Percentiles rank a stretch among this genome's conserved stretches.
These are phyloP conservation scores for Epichloe typhina DNA, from an alignment of 2,329 filamentous ascomycete species.

Conservation along the genomic window DNA sequence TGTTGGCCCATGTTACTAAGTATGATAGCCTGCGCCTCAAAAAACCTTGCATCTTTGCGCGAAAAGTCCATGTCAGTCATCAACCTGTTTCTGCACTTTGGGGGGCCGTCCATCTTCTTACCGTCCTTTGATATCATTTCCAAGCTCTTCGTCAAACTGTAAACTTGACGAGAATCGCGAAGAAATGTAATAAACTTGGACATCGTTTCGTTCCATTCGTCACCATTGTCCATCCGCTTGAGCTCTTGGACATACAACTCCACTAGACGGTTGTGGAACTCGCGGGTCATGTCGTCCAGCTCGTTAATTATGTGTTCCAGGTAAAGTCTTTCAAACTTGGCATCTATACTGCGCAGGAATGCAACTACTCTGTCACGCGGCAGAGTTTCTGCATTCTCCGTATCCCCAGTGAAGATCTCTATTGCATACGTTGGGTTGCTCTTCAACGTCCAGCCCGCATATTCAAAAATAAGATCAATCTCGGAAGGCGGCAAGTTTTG, in stretches of 20 bases:
- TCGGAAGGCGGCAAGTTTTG: constrained; percentile 76
- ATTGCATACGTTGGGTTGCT: constrained; percentile 64
- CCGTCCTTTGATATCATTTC: constrained; percentile 66
- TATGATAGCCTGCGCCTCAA: constrained; percentile 79
- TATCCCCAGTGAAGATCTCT: constrained; percentile 87
- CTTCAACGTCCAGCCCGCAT: constrained; percentile 75
- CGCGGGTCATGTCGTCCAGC: constrained; percentile 68
- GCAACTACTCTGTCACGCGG: constrained; percentile 62
- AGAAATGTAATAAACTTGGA: constrained; percentile 62
- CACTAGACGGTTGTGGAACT: constrained; percentile 76
- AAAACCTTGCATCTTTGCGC: constrained; percentile 70
- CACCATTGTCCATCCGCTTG: constrained; percentile 26
- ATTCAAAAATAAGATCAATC: constrained; percentile 84
- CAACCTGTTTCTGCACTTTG: background rate
- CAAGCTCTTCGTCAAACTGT: constrained; percentile 69
- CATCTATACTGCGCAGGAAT: constrained; percentile 60
- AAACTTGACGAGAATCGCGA: constrained; percentile 56
- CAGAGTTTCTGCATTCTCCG: constrained; percentile 84
- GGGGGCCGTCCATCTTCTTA: constrained; percentile 25
- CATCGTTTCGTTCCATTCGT: constrained; percentile 45
- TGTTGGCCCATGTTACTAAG: constrained; percentile 92
- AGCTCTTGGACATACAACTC: constrained; percentile 53
- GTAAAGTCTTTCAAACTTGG: constrained; percentile 63
- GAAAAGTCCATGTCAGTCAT: constrained; percentile 4
- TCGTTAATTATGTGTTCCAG: constrained; percentile 85